Evolutionary conservation across 2,329 filamentous ascomycete genomes (phyloP), one percentile per base, ranked within the genome.

Genomic region (Botryotinia globosa): DNA sequence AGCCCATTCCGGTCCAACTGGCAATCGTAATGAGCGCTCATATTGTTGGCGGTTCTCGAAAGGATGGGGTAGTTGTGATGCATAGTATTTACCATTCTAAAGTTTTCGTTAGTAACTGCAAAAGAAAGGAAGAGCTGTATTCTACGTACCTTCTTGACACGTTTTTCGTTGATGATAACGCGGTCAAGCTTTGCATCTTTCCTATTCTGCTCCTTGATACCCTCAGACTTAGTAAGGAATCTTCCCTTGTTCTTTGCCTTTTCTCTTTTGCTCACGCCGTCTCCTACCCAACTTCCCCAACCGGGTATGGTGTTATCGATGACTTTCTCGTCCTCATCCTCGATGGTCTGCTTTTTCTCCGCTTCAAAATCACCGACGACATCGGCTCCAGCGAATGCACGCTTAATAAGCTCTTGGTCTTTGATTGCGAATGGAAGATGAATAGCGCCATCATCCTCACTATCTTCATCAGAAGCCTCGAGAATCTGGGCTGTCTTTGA

Each of bases 101-200:
- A 56, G 16, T 59, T n/a, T 76, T 62, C 76, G 72, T 65, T 51
- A 66, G 32, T 32, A 58, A 39, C 29, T 45, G 42, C 45, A 61
- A 54, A 25, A 25, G 42, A 54, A n/a, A 54, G 16, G 8, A 71
- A 45, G 1, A 32, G 51, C 29, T 20, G 65, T 42, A n/a, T 34
- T 45, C 44, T 51, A 75, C 83, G 81, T 82, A 92, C 91, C 89
- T 98, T 98, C 83, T 94, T 94, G 74, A 94, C 86, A 34, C 89
- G 87, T 85, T 94, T 97, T 87, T 99, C 94, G 79, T 92, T 97
- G 78, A 99, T 91, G 74, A 98, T 97, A 20, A 98, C 95, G 75
- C 89, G 89, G 70, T 93, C 90, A 74, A 97, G 83, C 83, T 92
- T 94, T 71, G 89, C 89, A 79, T 98, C 96, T 83, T 93, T 92